Base-by-base conservation (phyloP, 495 filamentous ascomycete species). In the Hypoxylon cercidicola region DNA sequence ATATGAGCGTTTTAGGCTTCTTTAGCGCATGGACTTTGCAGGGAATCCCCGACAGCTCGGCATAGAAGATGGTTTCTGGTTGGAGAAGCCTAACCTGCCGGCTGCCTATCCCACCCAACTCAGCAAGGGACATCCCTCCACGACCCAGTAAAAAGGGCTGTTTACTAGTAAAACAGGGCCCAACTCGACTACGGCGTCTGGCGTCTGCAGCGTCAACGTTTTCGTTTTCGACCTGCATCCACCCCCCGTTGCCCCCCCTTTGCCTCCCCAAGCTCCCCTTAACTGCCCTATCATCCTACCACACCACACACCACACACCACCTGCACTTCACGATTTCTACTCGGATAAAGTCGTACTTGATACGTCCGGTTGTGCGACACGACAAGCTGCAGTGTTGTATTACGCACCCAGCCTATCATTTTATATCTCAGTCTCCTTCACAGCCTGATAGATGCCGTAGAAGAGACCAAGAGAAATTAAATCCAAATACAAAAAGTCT, bases 371-470 rank as follows among this genome's bases (percentile, higher is more conserved):
- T 39, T 54, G 43, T 62, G 41, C 44, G 34, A 55, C 54, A 43
- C 48, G 25, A 48, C 41, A 40, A 40, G 12, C 53, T 57, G 49
- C 53, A 58, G 44, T 8, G 41, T 45, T 28, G 16, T 61, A 30
- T 45, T n/a, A 8, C 53, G 37, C 52, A 16, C n/a, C 15, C 32
- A 34, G 39, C 20, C 37, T 49, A 54, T 59, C 55, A 59, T 18
- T 65, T 65, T 55, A 59, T 50, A 65, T 13, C 55, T 54, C 62
- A 55, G 23, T 41, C 11, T 34, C 23, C 50, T 37, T n/a, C 32
- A 58, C 62, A 65, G 55, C 62, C 62, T 44, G 55, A 55, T 62
- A 62, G 43, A 49, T 54, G 30, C 52, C 46, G 18, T 10, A 57
- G 35, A 64, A 54, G 49, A 5, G 44, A 41, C 57, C 23, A 46